phyloP scores from a whole-genome alignment of 495 filamentous ascomycete species.

The Penicillium argentinense region DNA sequence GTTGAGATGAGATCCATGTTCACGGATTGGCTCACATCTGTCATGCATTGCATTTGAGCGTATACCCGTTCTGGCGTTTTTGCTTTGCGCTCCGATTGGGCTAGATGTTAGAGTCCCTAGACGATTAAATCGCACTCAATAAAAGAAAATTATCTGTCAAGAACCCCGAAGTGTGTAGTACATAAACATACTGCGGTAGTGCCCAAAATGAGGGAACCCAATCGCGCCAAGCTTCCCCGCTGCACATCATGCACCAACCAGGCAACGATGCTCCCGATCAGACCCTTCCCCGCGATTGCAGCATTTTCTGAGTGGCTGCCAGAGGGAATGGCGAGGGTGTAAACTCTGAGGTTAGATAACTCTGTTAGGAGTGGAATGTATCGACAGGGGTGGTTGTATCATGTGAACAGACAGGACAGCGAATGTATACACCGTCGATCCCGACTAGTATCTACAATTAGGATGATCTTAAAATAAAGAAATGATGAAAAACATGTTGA shows the following conservation, averaged over 20 bases:
- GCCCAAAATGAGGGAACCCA: background rate
- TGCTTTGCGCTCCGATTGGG: constrained; percentile 8
- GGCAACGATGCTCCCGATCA: constrained; percentile 20
- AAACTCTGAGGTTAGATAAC: background rate
- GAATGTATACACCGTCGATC: too few relatives aligned
- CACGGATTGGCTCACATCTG: background rate
- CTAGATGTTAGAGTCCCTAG: constrained; percentile 1
- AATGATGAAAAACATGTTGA: too few relatives aligned
- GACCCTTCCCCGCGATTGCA: background rate
- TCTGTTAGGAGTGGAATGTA: background rate
- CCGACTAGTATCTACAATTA: too few relatives aligned
- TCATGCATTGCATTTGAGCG: constrained; percentile 33
- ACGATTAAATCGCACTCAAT: background rate
- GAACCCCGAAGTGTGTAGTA: too few relatives aligned
- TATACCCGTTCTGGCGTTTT: constrained; percentile 33
- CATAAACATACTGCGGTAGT: too few relatives aligned
- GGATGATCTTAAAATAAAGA: too few relatives aligned
- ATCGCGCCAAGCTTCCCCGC: constrained; percentile 23
- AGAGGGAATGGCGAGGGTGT: background rate
- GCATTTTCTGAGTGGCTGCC: constrained; percentile 9
- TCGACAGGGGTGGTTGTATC: background rate
- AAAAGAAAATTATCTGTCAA: background rate
- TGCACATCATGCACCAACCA: constrained; percentile 12
- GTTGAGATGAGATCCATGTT: background rate
- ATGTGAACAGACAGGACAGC: background rate